These are phyloP conservation scores for Paramecium sexaurelia DNA, from an alignment of 73 alveolate species.

Conservation along the genomic window DNA sequence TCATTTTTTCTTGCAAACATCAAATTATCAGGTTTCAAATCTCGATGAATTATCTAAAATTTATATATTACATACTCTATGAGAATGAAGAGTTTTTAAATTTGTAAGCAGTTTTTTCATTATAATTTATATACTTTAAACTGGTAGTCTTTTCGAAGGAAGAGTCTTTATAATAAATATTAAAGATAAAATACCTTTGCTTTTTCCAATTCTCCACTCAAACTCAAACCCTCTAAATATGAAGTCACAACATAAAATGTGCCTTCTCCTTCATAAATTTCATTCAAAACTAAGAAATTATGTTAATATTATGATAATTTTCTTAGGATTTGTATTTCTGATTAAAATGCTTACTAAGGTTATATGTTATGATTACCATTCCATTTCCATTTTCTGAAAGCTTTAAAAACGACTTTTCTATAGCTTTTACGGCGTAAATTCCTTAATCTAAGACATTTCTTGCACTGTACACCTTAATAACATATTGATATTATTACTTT, in stretches of 20 bases:
- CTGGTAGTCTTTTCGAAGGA: neutral
- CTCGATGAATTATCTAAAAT: slow-evolving; percentile 62
- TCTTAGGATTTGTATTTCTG: neutral
- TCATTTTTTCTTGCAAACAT: slow-evolving; percentile 59
- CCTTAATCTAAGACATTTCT: neutral
- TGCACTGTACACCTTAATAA: slow-evolving; percentile 18
- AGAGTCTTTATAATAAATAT: neutral
- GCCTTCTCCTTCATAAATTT: slow-evolving; percentile 36
- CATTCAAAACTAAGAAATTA: neutral
- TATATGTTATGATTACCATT: neutral
- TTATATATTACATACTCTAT: neutral
- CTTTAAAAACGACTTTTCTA: neutral
- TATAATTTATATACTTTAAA: neutral
- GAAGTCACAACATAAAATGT: neutral
- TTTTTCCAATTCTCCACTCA: slow-evolving; percentile 19
- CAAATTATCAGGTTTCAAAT: slow-evolving; percentile 63
- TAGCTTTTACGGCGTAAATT: slow-evolving; percentile 45
- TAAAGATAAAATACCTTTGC: neutral
- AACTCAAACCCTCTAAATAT: neutral
- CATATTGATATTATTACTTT: neutral
- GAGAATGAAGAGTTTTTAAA: slow-evolving; percentile 57
- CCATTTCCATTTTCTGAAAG: neutral
- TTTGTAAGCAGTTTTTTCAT: neutral
- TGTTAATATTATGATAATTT: neutral
- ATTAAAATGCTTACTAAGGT: neutral